Base-by-base conservation (phyloP, 2,329 filamentous ascomycete genomes). In the Diplodia sapinea region DNA sequence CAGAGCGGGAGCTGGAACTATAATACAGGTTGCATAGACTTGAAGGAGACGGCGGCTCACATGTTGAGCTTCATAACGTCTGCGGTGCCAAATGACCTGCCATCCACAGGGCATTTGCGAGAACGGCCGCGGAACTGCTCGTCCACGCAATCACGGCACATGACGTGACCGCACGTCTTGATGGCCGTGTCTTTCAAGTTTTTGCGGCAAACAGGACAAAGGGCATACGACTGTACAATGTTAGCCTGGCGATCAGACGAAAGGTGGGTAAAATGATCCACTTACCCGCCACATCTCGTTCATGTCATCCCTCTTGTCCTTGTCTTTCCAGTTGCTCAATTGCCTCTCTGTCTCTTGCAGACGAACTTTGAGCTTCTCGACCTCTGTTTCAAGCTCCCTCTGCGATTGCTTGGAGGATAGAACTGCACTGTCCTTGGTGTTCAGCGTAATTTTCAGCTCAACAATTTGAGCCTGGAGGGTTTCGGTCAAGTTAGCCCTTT, bases 71-170 rank as follows among this genome's bases (percentile, higher is more conserved):
- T 81, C 92, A 97, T 96, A 70, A 93, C 88, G 77, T 99, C 95
- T 79, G 91, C 91, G 77, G 88, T 91, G 74, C 96, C 94, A 77
- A 99, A 99, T 4, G 92, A 89, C 79, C 91, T 91, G 74, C 91
- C 93, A 83, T 96, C 99, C 73, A 92, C 94, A 2, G 95, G 95
- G 75, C 95, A 99, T 79, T 98, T 98, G 72, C 95, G 88, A 81
- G 94, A 94, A 43, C 95, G 91, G 75, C 95, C 96, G 55, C 88
- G 88, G 70, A 97, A 89, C 68, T 95, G 89, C 74, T 96, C 91
- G 71, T 97, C 92, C 29, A 98, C 91, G 77, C 95, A 99, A 57
- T 89, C 86, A 75, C 90, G 89, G 85, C 95, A 99, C 79, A 98
- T 97, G 59, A 96, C 87, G 79, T 99, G 95, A 1, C 95, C 95